A percentile compares a stretch with the other conserved stretches of the same genome.
phyloP scores from a whole-genome alignment of 2,329 filamentous ascomycete genomes.

The Pyrenochaeta sp. region DNA sequence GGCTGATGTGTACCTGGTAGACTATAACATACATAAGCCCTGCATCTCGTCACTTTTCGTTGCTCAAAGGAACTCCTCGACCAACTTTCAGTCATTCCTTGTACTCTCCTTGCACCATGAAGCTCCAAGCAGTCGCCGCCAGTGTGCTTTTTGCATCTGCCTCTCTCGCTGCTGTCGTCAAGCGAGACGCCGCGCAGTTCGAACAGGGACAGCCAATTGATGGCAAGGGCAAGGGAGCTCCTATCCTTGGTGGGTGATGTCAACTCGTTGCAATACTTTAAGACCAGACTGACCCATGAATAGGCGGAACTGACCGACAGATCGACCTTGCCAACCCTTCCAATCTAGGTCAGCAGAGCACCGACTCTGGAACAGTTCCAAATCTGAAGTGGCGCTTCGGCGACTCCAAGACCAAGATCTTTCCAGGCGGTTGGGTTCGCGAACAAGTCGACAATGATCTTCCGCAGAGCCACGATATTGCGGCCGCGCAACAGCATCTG shows the following conservation, averaged over 20 bases:
- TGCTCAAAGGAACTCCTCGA: background rate
- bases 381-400: conserved; percentile 75
- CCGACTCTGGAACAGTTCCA: conserved; percentile 69
- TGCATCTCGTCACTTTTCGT: background rate
- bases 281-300: background rate
- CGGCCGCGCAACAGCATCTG: conserved; percentile 72
- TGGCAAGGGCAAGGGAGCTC: conserved; percentile 64
- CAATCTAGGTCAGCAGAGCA: conserved; percentile 67
- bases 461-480: conserved; percentile 70
- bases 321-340: conserved; percentile 70
- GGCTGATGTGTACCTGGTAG: background rate
- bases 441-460: conserved; percentile 73
- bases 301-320: conserved; percentile 69
- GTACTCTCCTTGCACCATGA: conserved; percentile 23
- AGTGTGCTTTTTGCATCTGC: conserved; percentile 25
- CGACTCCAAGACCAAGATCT: conserved; percentile 68
- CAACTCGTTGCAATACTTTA: background rate
- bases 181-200: conserved; percentile 51
- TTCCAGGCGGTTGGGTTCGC: conserved; percentile 70
- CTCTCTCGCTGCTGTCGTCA: conserved; percentile 27
- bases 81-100: conserved; percentile 11
- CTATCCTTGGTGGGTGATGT: conserved; percentile 60
- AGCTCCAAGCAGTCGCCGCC: conserved; percentile 24
- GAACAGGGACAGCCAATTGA: conserved; percentile 64
- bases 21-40: conserved; percentile 5